Percentiles rank a stretch among this genome's conserved stretches.
phyloP scores from a whole-genome alignment of 495 filamentous ascomycete genomes.

The Tuber melanosporum region DNA sequence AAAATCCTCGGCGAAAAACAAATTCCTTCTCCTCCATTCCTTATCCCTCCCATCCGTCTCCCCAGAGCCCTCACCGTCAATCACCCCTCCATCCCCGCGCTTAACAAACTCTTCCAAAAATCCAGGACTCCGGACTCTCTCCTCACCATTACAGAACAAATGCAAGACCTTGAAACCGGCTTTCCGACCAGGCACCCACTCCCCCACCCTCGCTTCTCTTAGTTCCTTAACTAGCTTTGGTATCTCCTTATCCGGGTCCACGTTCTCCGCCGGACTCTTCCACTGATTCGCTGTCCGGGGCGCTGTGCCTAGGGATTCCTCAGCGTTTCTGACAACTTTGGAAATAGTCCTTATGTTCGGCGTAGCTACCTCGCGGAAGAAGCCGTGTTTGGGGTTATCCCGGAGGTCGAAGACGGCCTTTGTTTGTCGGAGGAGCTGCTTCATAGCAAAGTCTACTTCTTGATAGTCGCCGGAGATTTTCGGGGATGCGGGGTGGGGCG shows the following conservation, averaged over 20 bases:
- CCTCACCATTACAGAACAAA: constrained; percentile 28
- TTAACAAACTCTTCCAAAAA: constrained; percentile 32
- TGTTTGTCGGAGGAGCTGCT: constrained; percentile 32
- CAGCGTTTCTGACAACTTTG: constrained; percentile 33
- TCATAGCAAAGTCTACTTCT: constrained; percentile 35
- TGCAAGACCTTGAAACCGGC: constrained; percentile 30
- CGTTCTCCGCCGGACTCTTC: constrained; percentile 35
- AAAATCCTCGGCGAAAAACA: constrained; percentile 35
- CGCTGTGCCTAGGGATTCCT: constrained; percentile 30
- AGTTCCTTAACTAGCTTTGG: constrained; percentile 36
- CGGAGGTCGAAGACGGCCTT: constrained; percentile 35
- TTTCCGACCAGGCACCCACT: constrained; percentile 33
- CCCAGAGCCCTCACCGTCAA: not conserved
- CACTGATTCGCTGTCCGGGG: constrained; percentile 35
- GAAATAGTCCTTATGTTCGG: constrained; percentile 36
- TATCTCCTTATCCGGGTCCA: constrained; percentile 36
- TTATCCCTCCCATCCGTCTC: constrained; percentile 24
- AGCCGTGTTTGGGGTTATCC: constrained; percentile 36
- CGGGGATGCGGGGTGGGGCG: constrained; percentile 29
- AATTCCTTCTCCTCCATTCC: constrained; percentile 34
- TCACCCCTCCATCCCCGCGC: constrained; percentile 16
- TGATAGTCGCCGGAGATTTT: constrained; percentile 27
- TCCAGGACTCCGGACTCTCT: constrained; percentile 12
- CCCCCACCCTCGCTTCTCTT: constrained; percentile 27
- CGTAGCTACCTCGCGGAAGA: constrained; percentile 35